Percentiles rank a stretch among this genome's conserved stretches.
phyloP scores from a whole-genome alignment of 345 rosid genomes.

The Euphorbia tirucalli region DNA sequence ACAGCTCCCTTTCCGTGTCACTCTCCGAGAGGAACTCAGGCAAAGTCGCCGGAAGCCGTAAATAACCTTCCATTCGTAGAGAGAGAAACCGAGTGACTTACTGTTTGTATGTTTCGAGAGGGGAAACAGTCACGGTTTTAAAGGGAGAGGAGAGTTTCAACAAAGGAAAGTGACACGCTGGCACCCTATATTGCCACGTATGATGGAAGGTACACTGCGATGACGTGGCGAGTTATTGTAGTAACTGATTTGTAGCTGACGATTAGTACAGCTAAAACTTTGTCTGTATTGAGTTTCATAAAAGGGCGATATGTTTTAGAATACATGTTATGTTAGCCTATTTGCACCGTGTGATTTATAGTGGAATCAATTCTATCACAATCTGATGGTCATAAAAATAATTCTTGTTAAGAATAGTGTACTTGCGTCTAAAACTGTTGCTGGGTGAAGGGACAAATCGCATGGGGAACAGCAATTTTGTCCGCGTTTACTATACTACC shows the following conservation, averaged over 20 bases:
- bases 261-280: not conserved
- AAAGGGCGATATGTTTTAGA: no score
- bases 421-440: not conserved
- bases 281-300: slow-evolving; percentile 1
- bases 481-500: no score
- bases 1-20: slow-evolving; percentile 28
- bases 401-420: not conserved
- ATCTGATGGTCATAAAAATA: not conserved
- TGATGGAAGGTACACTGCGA: slow-evolving; percentile 6
- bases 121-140: slow-evolving; percentile 1
- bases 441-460: not conserved
- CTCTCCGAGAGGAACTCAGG: slow-evolving; percentile 25
- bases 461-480: slow-evolving; percentile 1
- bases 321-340: not conserved
- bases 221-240: slow-evolving; percentile 28
- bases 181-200: slow-evolving; percentile 21
- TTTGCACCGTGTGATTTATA: not conserved
- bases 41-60: slow-evolving; percentile 1
- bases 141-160: not conserved
- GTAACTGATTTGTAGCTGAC: slow-evolving; percentile 10
- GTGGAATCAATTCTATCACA: not conserved
- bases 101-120: not conserved
- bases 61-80: slow-evolving; percentile 10
- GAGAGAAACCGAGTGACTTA: no score
- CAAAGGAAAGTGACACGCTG: slow-evolving; percentile 22